Evolutionary conservation across 2,329 filamentous ascomycete species (phyloP), one percentile per base, ranked within the genome.

Genomic region (Huntiella savannae): DNA sequence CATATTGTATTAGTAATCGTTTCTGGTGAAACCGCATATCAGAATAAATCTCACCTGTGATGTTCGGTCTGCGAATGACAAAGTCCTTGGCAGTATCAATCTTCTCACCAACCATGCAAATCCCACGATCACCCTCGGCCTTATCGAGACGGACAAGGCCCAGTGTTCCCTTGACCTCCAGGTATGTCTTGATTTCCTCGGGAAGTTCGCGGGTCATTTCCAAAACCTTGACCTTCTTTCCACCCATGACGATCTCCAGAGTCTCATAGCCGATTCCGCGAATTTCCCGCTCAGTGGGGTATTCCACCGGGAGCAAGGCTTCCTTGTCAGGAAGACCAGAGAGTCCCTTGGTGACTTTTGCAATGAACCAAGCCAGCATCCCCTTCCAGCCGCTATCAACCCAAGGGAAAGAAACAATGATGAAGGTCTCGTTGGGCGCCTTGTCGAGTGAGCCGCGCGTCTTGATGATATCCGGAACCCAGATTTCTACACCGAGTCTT

Each of bases 361-460:
- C 70, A 6, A 67, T 65, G 48, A 69, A 48, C 4, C 60, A 50
- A 34, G 73, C 71, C 40, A 61, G 60, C 57, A 67, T 60, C 4
- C 73, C 73, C 17, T 53, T 49, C 45, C 48, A 47, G 37, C 45
- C 41, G n/a, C 46, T 22, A 46, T 68, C 63, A 50, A 60, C 61
- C 68, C 71, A 76, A 10, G 79, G 77, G 54, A 85, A 87, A 12
- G 71, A 70, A 45, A 84, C 56, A 33, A 83, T 66, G 22, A 85
- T 57, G 55, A 77, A 82, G 45, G 71, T 68, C 8, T 59, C 58
- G 33, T 68, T 63, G 41, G 62, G 55, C 10, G 47, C 51, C 35
- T 45, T 43, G 12, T 61, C 62, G 2, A 67, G 64, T 49, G 65
- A 64, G 33, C 70, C 68, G 51, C 67, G 63, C 48, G 62, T 59